These are phyloP conservation scores for Psilocybe subaeruginosa DNA, from an alignment of 768 basidiomycete genomes.

Conservation along the genomic window DNA sequence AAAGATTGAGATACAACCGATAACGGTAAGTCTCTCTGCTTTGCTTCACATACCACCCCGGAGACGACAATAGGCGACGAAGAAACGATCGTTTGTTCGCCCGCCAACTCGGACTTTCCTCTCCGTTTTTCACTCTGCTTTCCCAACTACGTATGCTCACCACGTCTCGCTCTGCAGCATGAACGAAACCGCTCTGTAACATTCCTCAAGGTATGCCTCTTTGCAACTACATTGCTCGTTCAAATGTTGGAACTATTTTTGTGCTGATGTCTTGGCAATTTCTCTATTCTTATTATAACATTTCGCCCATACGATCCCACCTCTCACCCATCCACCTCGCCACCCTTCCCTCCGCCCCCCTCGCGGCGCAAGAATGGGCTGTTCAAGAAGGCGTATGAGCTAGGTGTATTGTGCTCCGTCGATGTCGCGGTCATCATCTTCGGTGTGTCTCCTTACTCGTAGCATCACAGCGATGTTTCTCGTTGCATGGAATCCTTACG, in stretches of 20 bases:
- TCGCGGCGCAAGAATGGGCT: conserved; percentile 71
- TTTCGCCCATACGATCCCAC: conserved; percentile 1
- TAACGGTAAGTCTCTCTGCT: conserved; percentile 49
- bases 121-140: background rate
- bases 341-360: conserved; percentile 1
- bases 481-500: background rate
- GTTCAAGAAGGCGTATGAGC: conserved; percentile 81
- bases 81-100: too few species aligned
- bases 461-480: too few species aligned
- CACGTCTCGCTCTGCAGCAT: conserved; percentile 44
- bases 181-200: conserved; percentile 77
- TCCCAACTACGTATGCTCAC: background rate
- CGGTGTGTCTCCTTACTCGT: conserved; percentile 38
- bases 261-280: conserved; percentile 28
- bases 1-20: conserved; percentile 80
- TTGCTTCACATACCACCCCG: background rate
- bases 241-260: conserved; percentile 21
- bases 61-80: too few species aligned
- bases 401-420: conserved; percentile 77
- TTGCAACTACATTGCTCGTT: background rate
- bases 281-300: conserved; percentile 25
- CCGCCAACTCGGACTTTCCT: background rate
- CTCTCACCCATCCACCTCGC: conserved; percentile 1
- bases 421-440: conserved; percentile 79
- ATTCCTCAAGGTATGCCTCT: conserved; percentile 62